Conservation (phyloP, 257 asterid genomes). For the Parsonsia alboflavescens region DNA sequence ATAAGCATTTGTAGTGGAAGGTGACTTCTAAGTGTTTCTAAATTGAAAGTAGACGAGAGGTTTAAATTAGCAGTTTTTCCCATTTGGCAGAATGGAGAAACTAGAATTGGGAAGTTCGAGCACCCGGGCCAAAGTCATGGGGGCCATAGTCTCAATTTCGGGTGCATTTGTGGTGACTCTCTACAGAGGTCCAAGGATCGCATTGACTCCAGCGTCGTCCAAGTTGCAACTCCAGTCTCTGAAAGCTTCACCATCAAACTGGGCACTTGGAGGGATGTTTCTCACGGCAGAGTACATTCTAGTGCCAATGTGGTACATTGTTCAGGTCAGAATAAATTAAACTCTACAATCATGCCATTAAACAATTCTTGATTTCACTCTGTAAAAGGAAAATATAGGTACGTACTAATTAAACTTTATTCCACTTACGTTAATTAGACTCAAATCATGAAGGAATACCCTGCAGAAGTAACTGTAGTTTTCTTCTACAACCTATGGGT, state of each 20-base stretch:
- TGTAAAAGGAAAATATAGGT: background rate
- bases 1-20: no score
- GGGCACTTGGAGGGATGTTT: slow-evolving; percentile 73
- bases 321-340: slow-evolving; percentile 42
- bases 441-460: slow-evolving; percentile 78
- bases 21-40: background rate
- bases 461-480: slow-evolving; percentile 36
- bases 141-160: slow-evolving; percentile 64
- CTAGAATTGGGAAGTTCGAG: slow-evolving; percentile 46
- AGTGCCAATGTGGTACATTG: slow-evolving; percentile 88
- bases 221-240: slow-evolving; percentile 18
- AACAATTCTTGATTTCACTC: background rate
- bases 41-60: background rate
- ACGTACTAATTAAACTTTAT: background rate
- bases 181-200: slow-evolving; percentile 66
- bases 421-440: slow-evolving; percentile 32
- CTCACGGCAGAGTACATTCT: slow-evolving; percentile 64
- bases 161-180: slow-evolving; percentile 86
- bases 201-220: slow-evolving; percentile 18
- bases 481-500: slow-evolving; percentile 78
- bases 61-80: background rate
- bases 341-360: background rate
- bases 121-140: slow-evolving; percentile 63
- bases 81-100: slow-evolving; percentile 67
- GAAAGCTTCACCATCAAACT: slow-evolving; percentile 36